These are phyloP conservation scores for Ascochyta viciae-villosae DNA, from an alignment of 2,329 filamentous ascomycete genomes.

Conservation along the genomic window DNA sequence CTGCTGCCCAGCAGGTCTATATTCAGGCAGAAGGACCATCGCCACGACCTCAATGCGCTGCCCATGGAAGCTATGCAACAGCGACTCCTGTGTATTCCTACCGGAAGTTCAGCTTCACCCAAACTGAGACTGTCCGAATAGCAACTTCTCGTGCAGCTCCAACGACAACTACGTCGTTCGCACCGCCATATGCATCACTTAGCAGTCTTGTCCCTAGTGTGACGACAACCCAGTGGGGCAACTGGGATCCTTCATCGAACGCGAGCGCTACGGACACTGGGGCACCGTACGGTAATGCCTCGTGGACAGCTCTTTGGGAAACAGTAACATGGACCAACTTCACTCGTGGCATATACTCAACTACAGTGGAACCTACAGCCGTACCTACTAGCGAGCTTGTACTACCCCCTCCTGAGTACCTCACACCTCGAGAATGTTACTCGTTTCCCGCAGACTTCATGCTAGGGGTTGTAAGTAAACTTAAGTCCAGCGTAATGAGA, in stretches of 20 bases:
- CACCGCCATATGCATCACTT: slow-evolving; percentile 45
- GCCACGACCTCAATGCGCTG: slow-evolving; percentile 36
- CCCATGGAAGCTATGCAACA: slow-evolving; percentile 34
- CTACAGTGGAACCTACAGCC: slow-evolving; percentile 63
- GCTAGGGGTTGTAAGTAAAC: slow-evolving; percentile 30
- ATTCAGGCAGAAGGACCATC: slow-evolving; percentile 38
- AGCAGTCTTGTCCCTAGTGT: slow-evolving; percentile 46
- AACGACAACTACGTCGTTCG: slow-evolving; percentile 45
- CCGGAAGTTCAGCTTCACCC: slow-evolving; percentile 46
- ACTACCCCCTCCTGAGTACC: slow-evolving; percentile 61
- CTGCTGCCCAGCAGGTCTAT: slow-evolving; percentile 47
- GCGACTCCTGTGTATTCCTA: slow-evolving; percentile 41
- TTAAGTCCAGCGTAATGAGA: too few species aligned
- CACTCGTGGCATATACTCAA: slow-evolving; percentile 52
- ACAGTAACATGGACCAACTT: slow-evolving; percentile 46
- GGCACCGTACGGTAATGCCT: slow-evolving; percentile 50
- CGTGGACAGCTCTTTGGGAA: slow-evolving; percentile 50
- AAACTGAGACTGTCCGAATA: slow-evolving; percentile 50
- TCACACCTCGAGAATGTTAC: slow-evolving; percentile 58
- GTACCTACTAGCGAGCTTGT: slow-evolving; percentile 63
- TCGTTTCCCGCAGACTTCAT: slow-evolving; percentile 58
- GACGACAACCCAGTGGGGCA: slow-evolving; percentile 53
- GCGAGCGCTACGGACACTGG: slow-evolving; percentile 43
- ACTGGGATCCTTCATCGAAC: slow-evolving; percentile 49
- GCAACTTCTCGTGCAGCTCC: slow-evolving; percentile 47